A percentile compares a stretch with the other conserved stretches of the same genome.
These are phyloP conservation scores for Eucalyptus polyanthemos DNA, from an alignment of 345 rosid species.

Conservation along the genomic window DNA sequence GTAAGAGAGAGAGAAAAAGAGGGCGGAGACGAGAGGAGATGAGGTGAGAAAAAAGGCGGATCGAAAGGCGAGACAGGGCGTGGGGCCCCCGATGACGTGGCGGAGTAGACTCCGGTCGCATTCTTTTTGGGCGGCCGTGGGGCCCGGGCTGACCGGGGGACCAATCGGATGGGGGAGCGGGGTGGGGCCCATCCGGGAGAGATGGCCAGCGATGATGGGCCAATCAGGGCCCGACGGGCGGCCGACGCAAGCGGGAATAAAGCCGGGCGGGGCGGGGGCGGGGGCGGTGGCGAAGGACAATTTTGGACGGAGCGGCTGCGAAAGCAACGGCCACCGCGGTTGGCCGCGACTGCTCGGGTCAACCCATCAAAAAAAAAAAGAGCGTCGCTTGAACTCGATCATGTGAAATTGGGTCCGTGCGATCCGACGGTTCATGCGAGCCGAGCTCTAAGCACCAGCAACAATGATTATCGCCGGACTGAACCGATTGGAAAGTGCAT, in stretches of 20 bases:
- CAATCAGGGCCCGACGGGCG: background rate
- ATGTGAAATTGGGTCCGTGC: background rate
- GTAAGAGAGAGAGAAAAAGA: too few relatives aligned
- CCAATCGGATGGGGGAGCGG: background rate
- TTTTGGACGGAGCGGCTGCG: background rate
- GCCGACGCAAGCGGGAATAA: background rate
- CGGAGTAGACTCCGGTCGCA: background rate
- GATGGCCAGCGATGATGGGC: background rate
- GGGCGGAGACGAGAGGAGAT: background rate
- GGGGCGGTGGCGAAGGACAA: constrained; percentile 4
- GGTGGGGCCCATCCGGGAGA: background rate
- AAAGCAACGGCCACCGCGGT: background rate
- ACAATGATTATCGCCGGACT: too few relatives aligned
- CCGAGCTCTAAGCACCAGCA: background rate
- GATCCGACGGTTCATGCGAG: background rate
- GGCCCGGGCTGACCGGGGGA: background rate
- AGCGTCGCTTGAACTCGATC: background rate
- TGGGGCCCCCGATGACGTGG: background rate
- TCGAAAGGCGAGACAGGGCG: background rate
- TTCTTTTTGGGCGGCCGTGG: constrained; percentile 12
- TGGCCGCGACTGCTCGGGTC: background rate
- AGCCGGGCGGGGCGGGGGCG: background rate
- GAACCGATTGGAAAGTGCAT: too few relatives aligned
- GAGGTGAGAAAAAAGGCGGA: background rate
- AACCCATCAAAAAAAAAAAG: background rate